A percentile compares a stretch with the other conserved stretches of the same genome.
Evolutionary conservation across 495 filamentous ascomycete genomes (phyloP).

Genomic region (Chaetomium cochliodes): DNA sequence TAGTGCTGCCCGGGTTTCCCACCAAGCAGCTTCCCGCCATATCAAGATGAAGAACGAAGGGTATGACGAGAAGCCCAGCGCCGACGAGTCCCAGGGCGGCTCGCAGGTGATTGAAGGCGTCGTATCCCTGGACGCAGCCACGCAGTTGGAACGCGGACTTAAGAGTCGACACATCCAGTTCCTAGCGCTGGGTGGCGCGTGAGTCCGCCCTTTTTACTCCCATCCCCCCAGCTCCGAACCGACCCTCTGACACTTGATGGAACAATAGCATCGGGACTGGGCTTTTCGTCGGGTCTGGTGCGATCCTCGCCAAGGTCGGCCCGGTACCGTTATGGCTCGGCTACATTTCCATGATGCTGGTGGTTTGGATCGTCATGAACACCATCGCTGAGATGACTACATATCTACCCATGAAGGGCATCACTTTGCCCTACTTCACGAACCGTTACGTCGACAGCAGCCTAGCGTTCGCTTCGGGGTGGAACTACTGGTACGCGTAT

Average conservation of each 20-base stretch:
- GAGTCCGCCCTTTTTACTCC: conserved; percentile 19
- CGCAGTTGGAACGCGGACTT: conserved; percentile 56
- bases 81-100: conserved; percentile 21
- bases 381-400: conserved; percentile 53
- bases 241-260: not conserved
- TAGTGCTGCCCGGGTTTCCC: not conserved
- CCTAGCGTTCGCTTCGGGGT: conserved; percentile 77
- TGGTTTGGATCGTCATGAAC: conserved; percentile 51
- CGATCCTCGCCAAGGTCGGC: conserved; percentile 47
- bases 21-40: not conserved
- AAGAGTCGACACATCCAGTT: conserved; percentile 71
- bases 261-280: conserved; percentile 59
- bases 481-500: conserved; percentile 64
- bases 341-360: conserved; percentile 49
- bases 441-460: conserved; percentile 71
- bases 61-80: conserved; percentile 4
- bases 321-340: conserved; percentile 54
- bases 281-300: conserved; percentile 54
- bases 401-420: conserved; percentile 61
- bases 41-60: conserved; percentile 16
- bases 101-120: conserved; percentile 25
- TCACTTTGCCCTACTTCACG: conserved; percentile 63
- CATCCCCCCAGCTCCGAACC: not conserved
- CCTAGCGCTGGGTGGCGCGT: conserved; percentile 65
- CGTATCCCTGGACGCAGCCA: conserved; percentile 28